phyloP scores from a whole-genome alignment of 2,329 filamentous ascomycete species.

The Chrysoporthe puriensis region DNA sequence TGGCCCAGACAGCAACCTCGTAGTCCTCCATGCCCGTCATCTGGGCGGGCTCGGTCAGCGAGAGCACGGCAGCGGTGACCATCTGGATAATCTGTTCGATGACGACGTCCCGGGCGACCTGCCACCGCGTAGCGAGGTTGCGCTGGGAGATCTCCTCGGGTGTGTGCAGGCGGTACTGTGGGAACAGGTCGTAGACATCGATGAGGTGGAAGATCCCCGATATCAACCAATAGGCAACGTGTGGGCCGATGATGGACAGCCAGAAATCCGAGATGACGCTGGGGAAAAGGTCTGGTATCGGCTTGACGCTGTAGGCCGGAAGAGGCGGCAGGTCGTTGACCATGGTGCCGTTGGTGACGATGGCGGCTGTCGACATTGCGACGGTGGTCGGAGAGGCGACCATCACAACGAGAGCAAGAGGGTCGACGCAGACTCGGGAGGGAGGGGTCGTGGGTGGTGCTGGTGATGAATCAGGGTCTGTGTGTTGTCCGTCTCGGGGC shows the following conservation, averaged over 20 bases:
- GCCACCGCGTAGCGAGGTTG: conserved; percentile 82
- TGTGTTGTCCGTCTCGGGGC: not conserved
- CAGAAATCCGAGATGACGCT: conserved; percentile 77
- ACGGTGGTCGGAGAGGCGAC: conserved; percentile 44
- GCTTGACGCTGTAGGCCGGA: conserved; percentile 75
- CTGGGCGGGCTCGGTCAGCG: conserved; percentile 73
- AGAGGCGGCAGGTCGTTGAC: conserved; percentile 77
- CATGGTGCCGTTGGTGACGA: conserved; percentile 57
- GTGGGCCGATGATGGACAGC: conserved; percentile 74
- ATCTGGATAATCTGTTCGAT: conserved; percentile 92
- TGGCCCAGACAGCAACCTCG: conserved; percentile 89
- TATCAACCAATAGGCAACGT: conserved; percentile 85
- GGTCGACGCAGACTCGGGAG: not conserved
- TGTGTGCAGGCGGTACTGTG: conserved; percentile 91
- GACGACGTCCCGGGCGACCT: conserved; percentile 88
- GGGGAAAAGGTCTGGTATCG: conserved; percentile 72
- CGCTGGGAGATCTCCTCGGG: conserved; percentile 86
- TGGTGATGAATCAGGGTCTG: not conserved
- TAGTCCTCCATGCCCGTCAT: conserved; percentile 79
- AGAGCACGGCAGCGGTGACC: conserved; percentile 67
- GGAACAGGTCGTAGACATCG: conserved; percentile 83
- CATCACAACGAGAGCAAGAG: conserved; percentile 37
- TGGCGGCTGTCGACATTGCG: conserved; percentile 44
- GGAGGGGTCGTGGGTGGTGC: conserved; percentile 4
- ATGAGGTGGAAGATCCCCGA: conserved; percentile 87